Conservation (phyloP, 495 filamentous ascomycete genomes). For the Daldinia childiae region DNA sequence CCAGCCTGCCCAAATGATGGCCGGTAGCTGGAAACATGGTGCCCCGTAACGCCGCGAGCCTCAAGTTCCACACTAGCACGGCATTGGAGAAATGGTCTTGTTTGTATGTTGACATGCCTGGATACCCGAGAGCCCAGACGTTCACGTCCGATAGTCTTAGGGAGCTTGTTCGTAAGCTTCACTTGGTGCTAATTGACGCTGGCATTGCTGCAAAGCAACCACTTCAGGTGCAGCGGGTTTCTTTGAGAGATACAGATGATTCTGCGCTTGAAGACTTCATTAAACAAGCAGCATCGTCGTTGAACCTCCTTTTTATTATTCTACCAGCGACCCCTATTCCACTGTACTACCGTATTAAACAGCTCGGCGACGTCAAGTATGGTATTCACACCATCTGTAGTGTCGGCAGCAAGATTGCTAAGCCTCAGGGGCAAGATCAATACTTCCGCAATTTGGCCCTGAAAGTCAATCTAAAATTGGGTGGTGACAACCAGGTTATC, state of each 20-base stretch:
- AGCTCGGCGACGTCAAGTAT: conserved; percentile 63
- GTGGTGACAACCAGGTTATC: conserved; percentile 72
- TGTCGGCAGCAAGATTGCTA: conserved; percentile 61
- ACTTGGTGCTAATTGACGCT: neutral
- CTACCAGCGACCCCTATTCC: conserved; percentile 58
- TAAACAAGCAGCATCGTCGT: neutral
- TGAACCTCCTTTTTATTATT: conserved; percentile 50
- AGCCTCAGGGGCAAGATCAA: conserved; percentile 43
- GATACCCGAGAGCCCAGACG: neutral
- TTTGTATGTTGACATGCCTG: conserved; percentile 11
- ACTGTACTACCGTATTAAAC: conserved; percentile 72
- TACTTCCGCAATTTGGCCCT: conserved; percentile 71
- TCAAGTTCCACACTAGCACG: conserved; percentile 10
- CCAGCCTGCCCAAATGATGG: neutral
- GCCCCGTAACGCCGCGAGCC: neutral
- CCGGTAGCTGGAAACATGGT: conserved; percentile 31
- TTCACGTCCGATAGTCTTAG: neutral
- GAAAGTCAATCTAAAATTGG: conserved; percentile 79
- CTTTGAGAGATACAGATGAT: neutral
- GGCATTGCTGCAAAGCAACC: neutral
- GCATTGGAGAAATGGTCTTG: neutral
- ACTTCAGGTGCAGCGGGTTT: neutral
- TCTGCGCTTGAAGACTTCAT: conserved; percentile 18
- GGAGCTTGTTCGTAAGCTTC: neutral
- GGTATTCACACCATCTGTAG: conserved; percentile 71